phyloP scores from a whole-genome alignment of 2,329 filamentous ascomycete species.

The Allantophomopsis cytisporea region DNA sequence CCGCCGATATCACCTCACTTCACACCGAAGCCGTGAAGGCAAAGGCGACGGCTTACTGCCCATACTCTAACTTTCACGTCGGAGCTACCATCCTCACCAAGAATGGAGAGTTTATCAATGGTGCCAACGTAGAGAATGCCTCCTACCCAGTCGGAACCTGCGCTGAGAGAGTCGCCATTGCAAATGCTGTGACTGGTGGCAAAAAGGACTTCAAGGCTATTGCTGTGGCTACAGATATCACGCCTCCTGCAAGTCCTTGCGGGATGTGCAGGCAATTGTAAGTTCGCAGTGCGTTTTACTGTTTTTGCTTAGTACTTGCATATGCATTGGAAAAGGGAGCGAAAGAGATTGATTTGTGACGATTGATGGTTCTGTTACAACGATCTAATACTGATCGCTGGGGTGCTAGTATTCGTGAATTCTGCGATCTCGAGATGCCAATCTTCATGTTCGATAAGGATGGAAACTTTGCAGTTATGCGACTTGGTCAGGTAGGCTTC shows the following conservation, averaged over 20 bases:
- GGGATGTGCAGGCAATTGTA: constrained; percentile 95
- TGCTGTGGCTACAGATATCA: constrained; percentile 72
- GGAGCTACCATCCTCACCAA: constrained; percentile 63
- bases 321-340: neutral
- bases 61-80: constrained; percentile 60
- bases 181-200: constrained; percentile 52
- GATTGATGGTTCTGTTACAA: too few relatives aligned
- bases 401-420: constrained; percentile 55
- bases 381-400: neutral
- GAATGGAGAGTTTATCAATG: constrained; percentile 34
- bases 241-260: constrained; percentile 61
- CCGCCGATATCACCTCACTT: too few relatives aligned
- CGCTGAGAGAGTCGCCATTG: constrained; percentile 83
- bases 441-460: constrained; percentile 90
- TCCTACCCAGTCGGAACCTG: constrained; percentile 91
- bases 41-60: constrained; percentile 72
- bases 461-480: constrained; percentile 56
- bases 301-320: too few relatives aligned
- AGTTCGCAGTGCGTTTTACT: constrained; percentile 19
- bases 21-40: constrained; percentile 43
- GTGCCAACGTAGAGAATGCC: constrained; percentile 85
- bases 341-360: too few relatives aligned
- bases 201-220: constrained; percentile 54
- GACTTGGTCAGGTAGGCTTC: constrained; percentile 47
- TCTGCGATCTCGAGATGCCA: constrained; percentile 53